Evolutionary conservation across 2,329 filamentous ascomycete species (phyloP), one percentile per base, ranked within the genome.

Genomic region (Dactylellina parvicollis): DNA sequence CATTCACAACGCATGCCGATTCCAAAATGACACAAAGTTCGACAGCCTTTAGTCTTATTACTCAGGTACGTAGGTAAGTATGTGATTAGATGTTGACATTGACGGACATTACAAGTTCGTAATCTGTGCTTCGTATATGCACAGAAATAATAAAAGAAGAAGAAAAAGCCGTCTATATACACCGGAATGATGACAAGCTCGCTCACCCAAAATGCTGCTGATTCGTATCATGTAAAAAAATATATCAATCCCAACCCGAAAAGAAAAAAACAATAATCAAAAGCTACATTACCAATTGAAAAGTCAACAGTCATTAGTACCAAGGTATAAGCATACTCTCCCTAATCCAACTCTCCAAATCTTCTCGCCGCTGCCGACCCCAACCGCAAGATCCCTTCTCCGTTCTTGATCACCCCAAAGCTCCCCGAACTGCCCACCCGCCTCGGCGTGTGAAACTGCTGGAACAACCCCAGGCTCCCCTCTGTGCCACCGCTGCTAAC

Each of bases 391-490:
- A 66, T 66, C 28, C 60, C 47, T 26, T 73, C 69, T 8, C 54
- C 60, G 24, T 46, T 55, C 34, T 30, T 24, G 20, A 71, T 30
- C 3, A 40, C 44, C 12, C 22, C 24, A 20, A 5, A 47, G 5
- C 40, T 50, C 26, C 60, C 69, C 4, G 60, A 49, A 56, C 69
- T 66, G 38, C 69, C 61, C 32, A 61, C 54, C 55, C 69, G 18
- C n/a, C 60, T 59, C 30, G 60, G 60, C 30, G 24, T n/a, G 22
- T 36, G 22, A 28, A 36, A 30, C 42, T 56, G 66, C 42, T 62
- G 67, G n/a, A 55, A 54, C 7, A 60, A 26, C 4, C 34, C 44
- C 24, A 52, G 24, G 36, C 36, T 65, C 75, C 80, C 80, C 20
- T 72, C 73, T 32, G 47, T 49, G 9, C 59, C 74, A 18, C 61